Percentiles rank a stretch among this genome's conserved stretches.
Evolutionary conservation across 805 yeast genomes (phyloP).

Genomic region (Nakazawaea ambrosiae): DNA sequence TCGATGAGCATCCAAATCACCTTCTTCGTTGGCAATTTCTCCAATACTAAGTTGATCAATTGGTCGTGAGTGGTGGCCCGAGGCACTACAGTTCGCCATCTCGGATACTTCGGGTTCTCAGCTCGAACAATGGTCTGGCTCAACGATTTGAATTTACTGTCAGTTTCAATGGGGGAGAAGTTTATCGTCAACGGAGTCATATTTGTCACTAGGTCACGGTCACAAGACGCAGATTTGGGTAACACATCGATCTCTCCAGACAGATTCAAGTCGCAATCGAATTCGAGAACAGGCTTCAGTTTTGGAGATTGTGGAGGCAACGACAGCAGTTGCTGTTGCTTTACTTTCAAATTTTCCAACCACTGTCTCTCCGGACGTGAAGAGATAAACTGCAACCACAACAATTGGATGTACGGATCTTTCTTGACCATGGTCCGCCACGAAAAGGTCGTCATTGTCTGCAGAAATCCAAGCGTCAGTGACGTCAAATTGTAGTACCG

Average conservation of each 20-base stretch:
- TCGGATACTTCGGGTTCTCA: background rate
- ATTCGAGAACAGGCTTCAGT: background rate
- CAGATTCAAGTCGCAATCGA: background rate
- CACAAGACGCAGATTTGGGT: background rate
- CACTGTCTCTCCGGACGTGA: background rate
- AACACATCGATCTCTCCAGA: background rate
- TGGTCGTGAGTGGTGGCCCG: conserved; percentile 2
- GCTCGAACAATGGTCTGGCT: background rate
- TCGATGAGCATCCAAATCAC: conserved; percentile 31
- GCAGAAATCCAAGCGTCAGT: background rate
- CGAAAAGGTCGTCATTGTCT: conserved; percentile 31
- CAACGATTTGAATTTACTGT: background rate
- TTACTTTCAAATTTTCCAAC: background rate
- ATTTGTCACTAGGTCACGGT: no score
- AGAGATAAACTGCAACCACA: conserved; percentile 23
- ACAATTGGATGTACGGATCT: conserved; percentile 34
- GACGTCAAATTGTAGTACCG: background rate
- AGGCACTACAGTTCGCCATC: background rate
- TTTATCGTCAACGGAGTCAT: no score
- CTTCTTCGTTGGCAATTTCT: conserved; percentile 20
- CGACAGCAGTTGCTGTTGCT: background rate
- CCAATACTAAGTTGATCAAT: conserved; percentile 1
- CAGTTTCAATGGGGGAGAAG: background rate
- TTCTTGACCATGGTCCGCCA: conserved; percentile 42
- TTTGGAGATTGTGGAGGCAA: no score